Percentiles rank a stretch among this genome's conserved stretches.
Evolutionary conservation across 805 yeast genomes (phyloP).

Genomic region (Metschnikowia proteae): DNA sequence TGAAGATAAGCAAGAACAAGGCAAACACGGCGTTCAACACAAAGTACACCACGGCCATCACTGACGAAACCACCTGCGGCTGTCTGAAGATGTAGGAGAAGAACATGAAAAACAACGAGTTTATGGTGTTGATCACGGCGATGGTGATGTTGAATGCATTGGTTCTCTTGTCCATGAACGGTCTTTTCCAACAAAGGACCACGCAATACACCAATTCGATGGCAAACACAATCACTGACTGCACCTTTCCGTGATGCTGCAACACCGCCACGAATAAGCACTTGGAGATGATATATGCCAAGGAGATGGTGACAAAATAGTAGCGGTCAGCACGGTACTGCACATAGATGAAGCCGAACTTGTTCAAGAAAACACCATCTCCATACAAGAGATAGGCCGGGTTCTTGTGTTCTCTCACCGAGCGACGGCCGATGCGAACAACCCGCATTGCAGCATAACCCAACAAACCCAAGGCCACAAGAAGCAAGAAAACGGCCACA

Average conservation of each 20-base stretch:
- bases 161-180: conserved; percentile 92
- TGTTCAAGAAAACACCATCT: conserved; percentile 72
- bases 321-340: conserved; percentile 86
- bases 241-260: conserved; percentile 77
- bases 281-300: conserved; percentile 65
- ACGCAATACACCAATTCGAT: conserved; percentile 71
- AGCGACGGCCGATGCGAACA: conserved; percentile 67
- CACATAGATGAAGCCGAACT: conserved; percentile 88
- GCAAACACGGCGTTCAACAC: conserved; percentile 88
- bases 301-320: conserved; percentile 69
- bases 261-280: conserved; percentile 83
- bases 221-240: conserved; percentile 71
- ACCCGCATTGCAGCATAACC: conserved; percentile 72
- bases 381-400: conserved; percentile 92
- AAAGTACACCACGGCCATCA: conserved; percentile 87
- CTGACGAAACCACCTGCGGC: conserved; percentile 84
- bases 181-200: conserved; percentile 66
- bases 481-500: conserved; percentile 68
- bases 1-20: conserved; percentile 72
- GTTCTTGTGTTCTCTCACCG: conserved; percentile 70
- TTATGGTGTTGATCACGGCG: conserved; percentile 72
- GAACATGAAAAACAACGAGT: conserved; percentile 83
- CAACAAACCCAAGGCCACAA: conserved; percentile 55
- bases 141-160: conserved; percentile 89
- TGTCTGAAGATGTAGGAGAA: conserved; percentile 81